phyloP scores from a whole-genome alignment of 495 filamentous ascomycete species.

The Aspergillus bridgeri region DNA sequence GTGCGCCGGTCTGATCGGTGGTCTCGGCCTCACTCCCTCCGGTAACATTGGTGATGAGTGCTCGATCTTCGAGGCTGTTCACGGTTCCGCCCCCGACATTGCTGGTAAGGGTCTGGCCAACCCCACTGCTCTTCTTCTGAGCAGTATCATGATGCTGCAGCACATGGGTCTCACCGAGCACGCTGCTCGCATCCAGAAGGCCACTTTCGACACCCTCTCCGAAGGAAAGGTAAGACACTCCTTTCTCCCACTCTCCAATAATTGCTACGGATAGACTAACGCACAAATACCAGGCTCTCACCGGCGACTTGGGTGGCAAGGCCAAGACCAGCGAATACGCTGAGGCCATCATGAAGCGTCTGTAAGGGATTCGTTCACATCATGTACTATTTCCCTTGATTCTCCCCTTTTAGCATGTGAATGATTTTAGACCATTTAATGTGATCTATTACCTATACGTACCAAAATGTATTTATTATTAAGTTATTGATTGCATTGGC shows the following conservation, averaged over 20 bases:
- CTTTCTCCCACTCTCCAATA: background rate
- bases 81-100: constrained; percentile 97
- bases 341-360: constrained; percentile 78
- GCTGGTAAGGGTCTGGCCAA: constrained; percentile 94
- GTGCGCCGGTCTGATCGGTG: constrained; percentile 97
- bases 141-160: constrained; percentile 97
- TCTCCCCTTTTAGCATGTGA: constrained; percentile 39
- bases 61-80: constrained; percentile 99
- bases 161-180: constrained; percentile 91
- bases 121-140: constrained; percentile 87
- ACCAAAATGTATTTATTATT: constrained; percentile 25
- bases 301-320: constrained; percentile 92
- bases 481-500: constrained; percentile 14
- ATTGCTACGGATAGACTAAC: constrained; percentile 15
- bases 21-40: constrained; percentile 92
- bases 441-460: constrained; percentile 44
- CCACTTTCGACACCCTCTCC: constrained; percentile 87
- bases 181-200: constrained; percentile 84
- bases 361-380: constrained; percentile 52
- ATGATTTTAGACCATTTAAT: constrained; percentile 43
- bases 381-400: constrained; percentile 41
- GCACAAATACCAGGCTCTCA: constrained; percentile 56
- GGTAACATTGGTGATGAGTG: constrained; percentile 99
- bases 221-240: constrained; percentile 74
- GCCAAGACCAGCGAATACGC: constrained; percentile 91